Base-by-base conservation (phyloP, 495 filamentous ascomycete genomes). In the Aspergillus ostianus region DNA sequence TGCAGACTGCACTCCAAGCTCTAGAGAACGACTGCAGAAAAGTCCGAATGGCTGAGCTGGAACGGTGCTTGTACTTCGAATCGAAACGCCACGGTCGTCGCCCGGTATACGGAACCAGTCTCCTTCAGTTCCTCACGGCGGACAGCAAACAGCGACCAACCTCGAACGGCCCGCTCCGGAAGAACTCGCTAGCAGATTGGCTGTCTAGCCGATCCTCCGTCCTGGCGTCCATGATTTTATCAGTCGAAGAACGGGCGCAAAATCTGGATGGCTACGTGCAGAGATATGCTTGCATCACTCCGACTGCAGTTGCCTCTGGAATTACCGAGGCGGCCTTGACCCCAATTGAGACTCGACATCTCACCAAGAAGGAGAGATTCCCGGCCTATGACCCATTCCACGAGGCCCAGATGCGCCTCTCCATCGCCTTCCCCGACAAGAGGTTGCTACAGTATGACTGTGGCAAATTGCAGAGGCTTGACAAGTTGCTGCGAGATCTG, bases 361-460 rank as follows among this genome's bases (percentile, higher is more conserved):
- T 80, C 51, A 73, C 74, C 13, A 72, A 73, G 17, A 73, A 74
- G 18, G 78, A 83, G 21, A 80, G 85, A 48, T 77, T 85, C 56
- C 82, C 80, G 10, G 73, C 78, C 15, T 79, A 87, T 62, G 93
- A 99, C 70, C 89, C 91, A 3, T 97, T 92, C 81, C 95, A 99
- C 70, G 91, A 98, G 77, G 84, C 93, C 2, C 90, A 92, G 49
- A 91, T 96, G 83, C 89, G 92, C 19, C 80, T 94, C 4, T 93
- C 91, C 2, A 97, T 99, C 55, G 95, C 93, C 6, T 99, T 99
- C 70, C 95, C 95, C 0, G 95, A 99, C 69, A 96, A 91, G 70
- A 85, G 94, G 13, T 83, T 99, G 32, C 81, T 99, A 3, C 93
- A 98, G 68, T 99, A 96, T 66, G 95, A 99, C 74, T 98, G 95